These are phyloP conservation scores for Oryza officinalis DNA, from an alignment of 176 grass and related monocot genomes.

Conservation along the genomic window DNA sequence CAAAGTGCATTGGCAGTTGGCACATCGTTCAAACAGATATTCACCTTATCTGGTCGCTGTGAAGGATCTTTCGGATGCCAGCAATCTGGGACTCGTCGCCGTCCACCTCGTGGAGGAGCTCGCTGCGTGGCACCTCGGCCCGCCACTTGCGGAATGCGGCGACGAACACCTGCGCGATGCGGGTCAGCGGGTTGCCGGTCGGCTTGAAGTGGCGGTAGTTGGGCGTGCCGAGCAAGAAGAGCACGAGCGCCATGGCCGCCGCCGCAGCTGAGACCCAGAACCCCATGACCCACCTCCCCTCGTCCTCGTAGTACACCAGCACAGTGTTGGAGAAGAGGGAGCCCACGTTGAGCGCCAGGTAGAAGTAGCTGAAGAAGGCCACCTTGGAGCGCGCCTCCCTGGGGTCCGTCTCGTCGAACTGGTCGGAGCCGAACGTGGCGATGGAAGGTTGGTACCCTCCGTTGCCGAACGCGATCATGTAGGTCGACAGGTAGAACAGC, in stretches of 20 bases:
- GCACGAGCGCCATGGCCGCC: constrained; percentile 50
- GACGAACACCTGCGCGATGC: constrained; percentile 76
- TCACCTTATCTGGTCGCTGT: constrained; percentile 59
- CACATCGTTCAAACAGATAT: background rate
- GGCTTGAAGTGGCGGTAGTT: constrained; percentile 76
- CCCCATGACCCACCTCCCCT: constrained; percentile 66
- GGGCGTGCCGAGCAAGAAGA: constrained; percentile 75
- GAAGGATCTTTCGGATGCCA: constrained; percentile 64
- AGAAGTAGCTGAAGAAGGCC: constrained; percentile 93
- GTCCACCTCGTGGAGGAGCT: constrained; percentile 63
- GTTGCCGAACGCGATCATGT: constrained; percentile 86
- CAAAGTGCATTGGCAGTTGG: background rate
- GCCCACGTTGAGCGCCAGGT: constrained; percentile 77
- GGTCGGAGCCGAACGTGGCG: constrained; percentile 79
- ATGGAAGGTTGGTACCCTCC: constrained; percentile 87
- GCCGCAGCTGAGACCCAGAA: constrained; percentile 76
- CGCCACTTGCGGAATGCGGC: constrained; percentile 59
- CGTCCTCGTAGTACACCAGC: constrained; percentile 83
- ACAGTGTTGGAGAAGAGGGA: constrained; percentile 81
- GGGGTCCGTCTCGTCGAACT: constrained; percentile 84
- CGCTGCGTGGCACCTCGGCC: constrained; percentile 31
- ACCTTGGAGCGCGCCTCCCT: constrained; percentile 63
- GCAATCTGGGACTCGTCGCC: constrained; percentile 39
- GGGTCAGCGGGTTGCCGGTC: constrained; percentile 69
- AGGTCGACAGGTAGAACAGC: constrained; percentile 81